These are phyloP conservation scores for Pichia paraexigua DNA, from an alignment of 805 yeast genomes.

Conservation along the genomic window DNA sequence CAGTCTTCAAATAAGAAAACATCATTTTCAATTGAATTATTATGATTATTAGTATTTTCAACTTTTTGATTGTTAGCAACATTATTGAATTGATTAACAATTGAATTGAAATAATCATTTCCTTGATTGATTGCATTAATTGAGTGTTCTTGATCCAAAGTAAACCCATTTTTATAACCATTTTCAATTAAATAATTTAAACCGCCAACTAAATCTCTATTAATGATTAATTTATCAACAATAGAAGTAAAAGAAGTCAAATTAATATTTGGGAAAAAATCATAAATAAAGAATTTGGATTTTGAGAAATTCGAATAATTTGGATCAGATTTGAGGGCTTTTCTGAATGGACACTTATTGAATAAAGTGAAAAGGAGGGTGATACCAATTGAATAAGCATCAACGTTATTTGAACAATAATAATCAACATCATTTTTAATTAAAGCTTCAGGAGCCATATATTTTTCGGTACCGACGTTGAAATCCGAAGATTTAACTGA, in stretches of 20 bases:
- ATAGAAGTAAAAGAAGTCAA: slow-evolving; percentile 33
- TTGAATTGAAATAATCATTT: slow-evolving; percentile 8
- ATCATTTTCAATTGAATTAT: slow-evolving; percentile 6
- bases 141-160: slow-evolving; percentile 38
- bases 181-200: slow-evolving; percentile 21
- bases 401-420: slow-evolving; percentile 41
- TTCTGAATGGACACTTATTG: slow-evolving; percentile 46
- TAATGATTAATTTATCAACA: slow-evolving; percentile 34
- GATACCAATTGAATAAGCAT: slow-evolving; percentile 48
- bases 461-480: slow-evolving; percentile 50
- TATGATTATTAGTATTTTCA: neutral
- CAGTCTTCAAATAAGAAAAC: slow-evolving; percentile 13
- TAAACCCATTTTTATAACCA: slow-evolving; percentile 32
- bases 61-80: slow-evolving; percentile 1
- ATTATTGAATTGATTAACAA: slow-evolving; percentile 5
- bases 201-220: slow-evolving; percentile 36
- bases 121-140: slow-evolving; percentile 17
- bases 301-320: slow-evolving; percentile 38
- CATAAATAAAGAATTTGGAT: slow-evolving; percentile 36
- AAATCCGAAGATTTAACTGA: slow-evolving; percentile 25
- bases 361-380: slow-evolving; percentile 42
- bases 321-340: slow-evolving; percentile 31
- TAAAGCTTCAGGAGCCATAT: slow-evolving; percentile 48
- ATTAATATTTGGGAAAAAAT: slow-evolving; percentile 42
- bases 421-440: slow-evolving; percentile 9